Evolutionary conservation across 805 yeast genomes (phyloP), one percentile per base, ranked within the genome.

Genomic region (Ogataea ganodermae): DNA sequence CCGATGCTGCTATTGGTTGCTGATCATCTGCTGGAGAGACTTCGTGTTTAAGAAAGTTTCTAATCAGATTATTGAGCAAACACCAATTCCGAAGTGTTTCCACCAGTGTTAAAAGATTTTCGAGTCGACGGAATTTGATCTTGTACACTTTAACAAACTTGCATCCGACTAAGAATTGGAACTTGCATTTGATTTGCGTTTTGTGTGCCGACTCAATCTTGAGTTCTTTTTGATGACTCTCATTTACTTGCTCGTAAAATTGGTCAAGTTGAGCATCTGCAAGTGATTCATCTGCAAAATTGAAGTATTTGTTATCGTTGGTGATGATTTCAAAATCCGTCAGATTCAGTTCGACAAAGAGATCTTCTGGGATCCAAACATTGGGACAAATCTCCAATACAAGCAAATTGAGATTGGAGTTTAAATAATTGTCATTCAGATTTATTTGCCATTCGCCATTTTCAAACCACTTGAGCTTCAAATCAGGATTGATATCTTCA

Each of bases 321-420:
- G 58, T 52, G 3, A 62, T 52, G 13, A 60, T 46, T 27, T 60
- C 66, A 47, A 58, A 61, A 9, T 56, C 52, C n/a, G 44, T 40
- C 4, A 61, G 37, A n/a, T 52, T 53, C 13, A 58, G 35, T 20
- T 59, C 60, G 23, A 55, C 30, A 17, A 63, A 37, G 17, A 62
- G 28, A 49, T 63, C 69, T 32, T 62, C 56, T 0, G 70, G 69
- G 4, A 67, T 51, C 70, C 70, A 67, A 12, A 67, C 51, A 18
- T 54, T 58, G 1, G 70, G 70, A 42, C 62, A 54, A 9, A 64
- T 21, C 41, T 67, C 71, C 16, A 67, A 44, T 12, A 57, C 62
- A 17, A 66, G 46, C 10, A 58, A 36, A 24, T 52, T 51, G 31
- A 61, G 50, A 30, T 55, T 52, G 4, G 54, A 52, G 23, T 49